Base-by-base conservation (phyloP, 768 basidiomycete species). In the Sarcodon sp. region DNA sequence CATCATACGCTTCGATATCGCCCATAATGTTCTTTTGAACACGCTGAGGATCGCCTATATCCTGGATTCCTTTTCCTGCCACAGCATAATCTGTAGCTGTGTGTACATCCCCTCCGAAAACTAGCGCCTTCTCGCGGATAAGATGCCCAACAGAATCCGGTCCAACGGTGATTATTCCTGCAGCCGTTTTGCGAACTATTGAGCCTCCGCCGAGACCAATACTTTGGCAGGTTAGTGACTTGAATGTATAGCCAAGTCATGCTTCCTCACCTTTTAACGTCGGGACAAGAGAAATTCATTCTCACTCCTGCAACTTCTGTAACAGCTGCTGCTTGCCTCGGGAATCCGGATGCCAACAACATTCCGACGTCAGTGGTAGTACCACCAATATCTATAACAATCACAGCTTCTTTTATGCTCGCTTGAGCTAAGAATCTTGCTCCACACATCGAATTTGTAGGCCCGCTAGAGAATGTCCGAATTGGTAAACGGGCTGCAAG, bases 371-470 rank as follows among this genome's bases (percentile, higher is more conserved):
- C 80, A 1, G 77, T 76, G 12, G 79, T 79, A 0, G 80, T 83
- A 0, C 79, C 80, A 43, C 80, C 81, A 49, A 81, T 66, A 57
- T 83, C 81, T 47, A 77, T 68, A 0, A 82, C 80, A 45, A 79
- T 63, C 37, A 10, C 50, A 12, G 45, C 43, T 34, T 44, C 27
- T n/a, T 36, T 50, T 9, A 59, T 60, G 51, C 64, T 65, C 39
- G 67, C 59, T 7, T 69, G 70, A 1, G 79, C 72, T 5, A 82
- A 65, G 58, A 75, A 80, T 4, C 73, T 74, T 5, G 79, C 80
- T 7, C 80, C 80, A 45, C 80, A 66, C 79, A 83, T 83, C 1
- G 78, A 80, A 57, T 83, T 83, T 1, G 80, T 83, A 5, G 79
- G 74, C 4, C 60, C 57, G 7, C 55, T 57, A 13, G 61, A 47